Conservation (phyloP, 208 protist species). For the Herpetomonas samuelpessoai region DNA sequence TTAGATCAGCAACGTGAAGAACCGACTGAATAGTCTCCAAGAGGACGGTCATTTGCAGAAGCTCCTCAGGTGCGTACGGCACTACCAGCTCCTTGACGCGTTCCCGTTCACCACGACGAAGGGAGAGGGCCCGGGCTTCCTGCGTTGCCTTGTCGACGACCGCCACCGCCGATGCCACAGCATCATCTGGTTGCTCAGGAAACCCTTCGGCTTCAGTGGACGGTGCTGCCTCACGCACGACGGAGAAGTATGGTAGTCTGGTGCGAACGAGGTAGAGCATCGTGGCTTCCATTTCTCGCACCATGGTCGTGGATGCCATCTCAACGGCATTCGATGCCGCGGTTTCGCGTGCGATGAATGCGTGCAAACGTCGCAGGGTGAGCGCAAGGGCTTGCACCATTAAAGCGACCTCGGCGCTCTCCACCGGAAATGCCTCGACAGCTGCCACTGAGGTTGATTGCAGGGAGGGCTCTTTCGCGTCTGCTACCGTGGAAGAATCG, state of each 20-base stretch:
- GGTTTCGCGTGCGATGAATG: slow-evolving; percentile 5
- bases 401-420: slow-evolving; percentile 19
- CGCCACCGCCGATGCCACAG: not conserved
- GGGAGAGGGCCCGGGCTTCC: slow-evolving; percentile 2
- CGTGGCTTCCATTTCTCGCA: slow-evolving; percentile 21
- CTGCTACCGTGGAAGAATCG: too few species aligned
- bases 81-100: slow-evolving; percentile 27
- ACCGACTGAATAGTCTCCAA: slow-evolving; percentile 30
- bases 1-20: slow-evolving; percentile 23
- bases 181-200: not conserved
- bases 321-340: too few species aligned
- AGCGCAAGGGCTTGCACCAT: slow-evolving; percentile 22
- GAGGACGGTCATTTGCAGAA: slow-evolving; percentile 28
- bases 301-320: not conserved
- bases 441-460: too few species aligned
- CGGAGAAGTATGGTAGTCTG: slow-evolving; percentile 16
- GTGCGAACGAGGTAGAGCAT: slow-evolving; percentile 18
- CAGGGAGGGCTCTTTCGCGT: too few species aligned
- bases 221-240: not conserved
- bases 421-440: too few species aligned
- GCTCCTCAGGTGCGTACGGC: slow-evolving; percentile 20
- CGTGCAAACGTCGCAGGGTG: slow-evolving; percentile 5
- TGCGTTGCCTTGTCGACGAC: not conserved
- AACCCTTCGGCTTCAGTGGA: not conserved
- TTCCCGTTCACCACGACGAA: slow-evolving; percentile 14